These are phyloP conservation scores for Pseudogymnoascus sp. DNA, from an alignment of 2,329 filamentous ascomycete species.

Conservation along the genomic window DNA sequence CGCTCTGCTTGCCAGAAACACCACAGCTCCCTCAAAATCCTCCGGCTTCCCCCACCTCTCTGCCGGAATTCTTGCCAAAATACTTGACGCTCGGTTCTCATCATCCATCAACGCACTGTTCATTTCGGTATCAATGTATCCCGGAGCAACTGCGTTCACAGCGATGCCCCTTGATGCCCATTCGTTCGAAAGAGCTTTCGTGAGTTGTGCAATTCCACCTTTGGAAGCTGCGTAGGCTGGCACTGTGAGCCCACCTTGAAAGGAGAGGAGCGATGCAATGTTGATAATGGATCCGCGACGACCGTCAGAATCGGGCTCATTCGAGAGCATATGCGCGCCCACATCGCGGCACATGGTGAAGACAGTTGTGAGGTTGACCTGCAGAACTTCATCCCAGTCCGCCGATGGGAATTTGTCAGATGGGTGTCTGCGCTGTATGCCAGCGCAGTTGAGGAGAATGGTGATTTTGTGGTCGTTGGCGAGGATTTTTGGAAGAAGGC, in stretches of 20 bases:
- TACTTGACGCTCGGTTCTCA: conserved; percentile 58
- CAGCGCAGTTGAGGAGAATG: conserved; percentile 79
- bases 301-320: conserved; percentile 36
- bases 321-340: conserved; percentile 64
- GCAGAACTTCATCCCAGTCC: conserved; percentile 73
- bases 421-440: conserved; percentile 76
- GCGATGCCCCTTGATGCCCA: conserved; percentile 71
- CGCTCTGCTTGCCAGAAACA: conserved; percentile 67
- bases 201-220: conserved; percentile 73
- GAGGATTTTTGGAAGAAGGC: conserved; percentile 53
- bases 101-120: conserved; percentile 75
- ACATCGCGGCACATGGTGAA: conserved; percentile 72
- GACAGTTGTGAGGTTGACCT: conserved; percentile 77
- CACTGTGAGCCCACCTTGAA: conserved; percentile 79
- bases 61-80: conserved; percentile 72
- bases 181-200: conserved; percentile 78
- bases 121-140: conserved; percentile 90
- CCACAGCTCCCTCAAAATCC: conserved; percentile 76
- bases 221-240: conserved; percentile 80
- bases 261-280: conserved; percentile 68
- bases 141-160: conserved; percentile 83
- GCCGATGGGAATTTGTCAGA: conserved; percentile 65
- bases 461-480: conserved; percentile 42
- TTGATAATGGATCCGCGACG: conserved; percentile 69
- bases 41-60: conserved; percentile 76